Evolutionary conservation across 768 basidiomycete species (phyloP), one percentile per base, ranked within the genome.

Genomic region (Amanita muscaria): DNA sequence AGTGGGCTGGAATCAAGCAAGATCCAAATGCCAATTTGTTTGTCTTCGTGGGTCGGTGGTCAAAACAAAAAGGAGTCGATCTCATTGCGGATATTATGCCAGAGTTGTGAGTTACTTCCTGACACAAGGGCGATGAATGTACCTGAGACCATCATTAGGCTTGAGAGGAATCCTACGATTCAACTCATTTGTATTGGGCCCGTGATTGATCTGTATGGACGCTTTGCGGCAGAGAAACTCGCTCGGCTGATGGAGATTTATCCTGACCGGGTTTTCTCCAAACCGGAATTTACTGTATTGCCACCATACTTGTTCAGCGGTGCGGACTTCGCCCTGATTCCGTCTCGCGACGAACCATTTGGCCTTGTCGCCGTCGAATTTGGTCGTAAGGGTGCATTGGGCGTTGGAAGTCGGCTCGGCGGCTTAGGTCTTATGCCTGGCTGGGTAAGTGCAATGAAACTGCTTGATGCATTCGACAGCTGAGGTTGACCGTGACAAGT

Each of bases 11-110:
- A 38, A 83, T 96, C 64, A 84, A 81, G 59, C 91, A 94, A 56
- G 90, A 94, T 56, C 84, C 92, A 1, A 68, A 87, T 31, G 80
- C 90, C 1, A 89, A 93, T 60, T 62, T 96, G 37, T 94, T 96
- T 58, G 92, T 96, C 50, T 94, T 96, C 63, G 92, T 96, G 51
- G 92, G 92, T 59, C 84, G 92, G 51, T 96, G 92, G 92, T 96
- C 92, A 4, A 96, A 94, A 63, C 92, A 96, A 63, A 96, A 96
- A 64, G 92, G 88, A 64, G 90, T 96, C n/a, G 92, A 96, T 65
- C 69, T 96, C 33, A 96, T 96, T 52, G 92, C 92, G 7, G 92
- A 96, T 63, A 82, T 96, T 50, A 88, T 96, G 87, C 92, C 91
- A 18, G 74, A 77, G 3, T 57, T 96, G 81, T 88, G 57, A 55